A percentile compares a stretch with the other conserved stretches of the same genome.
Conservation (phyloP, 2,329 filamentous ascomycete genomes). For the Clonostachys chloroleuca region DNA sequence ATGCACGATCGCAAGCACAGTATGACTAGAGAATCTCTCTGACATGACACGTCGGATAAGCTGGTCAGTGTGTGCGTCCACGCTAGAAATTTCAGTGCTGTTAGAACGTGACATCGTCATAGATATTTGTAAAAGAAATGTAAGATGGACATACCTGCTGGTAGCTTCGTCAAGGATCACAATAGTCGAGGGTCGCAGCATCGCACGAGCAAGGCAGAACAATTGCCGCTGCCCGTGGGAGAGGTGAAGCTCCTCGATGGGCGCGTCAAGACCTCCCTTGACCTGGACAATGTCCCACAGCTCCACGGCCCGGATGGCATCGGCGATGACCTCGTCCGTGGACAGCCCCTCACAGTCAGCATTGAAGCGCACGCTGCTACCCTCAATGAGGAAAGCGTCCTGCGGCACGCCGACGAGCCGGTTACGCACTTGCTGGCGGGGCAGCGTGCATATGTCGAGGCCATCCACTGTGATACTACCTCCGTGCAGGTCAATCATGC, state of each 20-base stretch:
- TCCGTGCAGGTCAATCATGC: conserved; percentile 27
- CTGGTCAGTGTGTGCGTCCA: conserved; percentile 4
- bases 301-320: conserved; percentile 38
- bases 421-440: conserved; percentile 15
- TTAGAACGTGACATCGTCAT: neutral
- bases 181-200: conserved; percentile 26
- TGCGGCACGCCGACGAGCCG: conserved; percentile 40
- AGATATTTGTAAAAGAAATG: neutral
- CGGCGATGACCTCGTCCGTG: conserved; percentile 15
- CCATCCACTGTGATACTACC: conserved; percentile 40
- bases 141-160: conserved; percentile 11
- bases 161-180: conserved; percentile 28
- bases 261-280: conserved; percentile 26
- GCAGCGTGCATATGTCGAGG: conserved; percentile 23
- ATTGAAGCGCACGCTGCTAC: conserved; percentile 37
- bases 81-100: conserved; percentile 1
- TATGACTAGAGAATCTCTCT: conserved; percentile 26
- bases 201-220: conserved; percentile 33
- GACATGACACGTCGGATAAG: neutral
- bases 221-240: conserved; percentile 44
- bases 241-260: conserved; percentile 22
- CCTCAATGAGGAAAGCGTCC: conserved; percentile 43
- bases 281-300: conserved; percentile 33
- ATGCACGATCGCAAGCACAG: conserved; percentile 31
- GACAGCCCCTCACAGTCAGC: conserved; percentile 30